Evolutionary conservation across 1,284 basidiomycete species (phyloP).

Genomic region (Coniferiporia sulphurascens): DNA sequence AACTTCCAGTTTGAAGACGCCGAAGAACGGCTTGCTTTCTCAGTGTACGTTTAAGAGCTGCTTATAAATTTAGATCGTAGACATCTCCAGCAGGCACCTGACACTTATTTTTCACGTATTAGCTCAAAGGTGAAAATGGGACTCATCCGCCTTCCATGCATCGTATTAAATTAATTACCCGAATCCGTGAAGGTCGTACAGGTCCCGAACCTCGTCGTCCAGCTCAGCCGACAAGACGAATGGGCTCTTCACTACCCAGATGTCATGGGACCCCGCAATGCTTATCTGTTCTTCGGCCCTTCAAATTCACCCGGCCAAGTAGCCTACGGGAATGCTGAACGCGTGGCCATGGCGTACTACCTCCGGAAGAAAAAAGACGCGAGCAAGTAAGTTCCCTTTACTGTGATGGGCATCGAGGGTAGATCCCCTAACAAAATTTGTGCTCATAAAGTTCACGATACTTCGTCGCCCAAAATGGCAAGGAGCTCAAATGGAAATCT

Average conservation of each 20-base stretch:
- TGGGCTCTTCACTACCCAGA: conserved; percentile 61
- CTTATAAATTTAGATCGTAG: neutral
- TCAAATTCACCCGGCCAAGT: conserved; percentile 53
- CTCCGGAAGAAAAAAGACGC: conserved; percentile 51
- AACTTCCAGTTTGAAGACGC: conserved; percentile 56
- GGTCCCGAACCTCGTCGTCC: conserved; percentile 55
- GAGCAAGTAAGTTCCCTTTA: conserved; percentile 46
- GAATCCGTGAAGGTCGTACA: conserved; percentile 19
- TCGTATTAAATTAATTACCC: neutral
- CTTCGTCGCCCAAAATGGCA: conserved; percentile 61
- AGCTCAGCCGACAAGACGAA: conserved; percentile 52
- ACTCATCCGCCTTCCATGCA: neutral
- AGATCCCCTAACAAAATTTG: conserved; percentile 3
- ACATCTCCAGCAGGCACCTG: neutral
- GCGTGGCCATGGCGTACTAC: conserved; percentile 50
- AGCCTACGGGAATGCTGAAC: conserved; percentile 59
- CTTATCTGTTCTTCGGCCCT: conserved; percentile 71
- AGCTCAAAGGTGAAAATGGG: neutral
- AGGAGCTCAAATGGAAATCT: conserved; percentile 64
- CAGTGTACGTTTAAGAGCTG: conserved; percentile 43
- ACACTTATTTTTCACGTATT: neutral
- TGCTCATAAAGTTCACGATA: conserved; percentile 52
- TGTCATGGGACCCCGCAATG: conserved; percentile 66
- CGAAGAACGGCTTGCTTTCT: conserved; percentile 58
- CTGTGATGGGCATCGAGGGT: neutral